Conservation (phyloP, 1,284 basidiomycete species). For the Peniophora sp. region DNA sequence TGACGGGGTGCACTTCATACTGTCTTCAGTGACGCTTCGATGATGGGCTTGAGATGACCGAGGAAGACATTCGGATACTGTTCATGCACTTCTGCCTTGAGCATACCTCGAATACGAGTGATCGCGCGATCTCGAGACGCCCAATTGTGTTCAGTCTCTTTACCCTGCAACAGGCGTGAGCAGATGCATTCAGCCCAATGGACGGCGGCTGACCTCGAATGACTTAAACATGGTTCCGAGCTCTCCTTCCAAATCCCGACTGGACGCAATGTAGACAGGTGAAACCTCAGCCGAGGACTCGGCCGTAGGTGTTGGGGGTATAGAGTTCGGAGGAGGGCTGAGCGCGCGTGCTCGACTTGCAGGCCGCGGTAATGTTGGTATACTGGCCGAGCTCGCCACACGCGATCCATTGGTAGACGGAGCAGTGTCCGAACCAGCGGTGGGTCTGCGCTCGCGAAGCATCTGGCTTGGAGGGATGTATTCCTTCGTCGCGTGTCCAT, state of each 20-base stretch:
- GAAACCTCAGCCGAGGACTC: constrained; percentile 36
- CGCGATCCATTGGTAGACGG: constrained; percentile 17
- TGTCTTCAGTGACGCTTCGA: constrained; percentile 82
- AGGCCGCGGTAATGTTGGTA: constrained; percentile 40
- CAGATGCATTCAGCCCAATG: constrained; percentile 8
- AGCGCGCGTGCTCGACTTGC: constrained; percentile 47
- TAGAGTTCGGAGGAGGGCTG: constrained; percentile 26
- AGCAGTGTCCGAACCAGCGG: constrained; percentile 19
- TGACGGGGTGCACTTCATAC: constrained; percentile 57
- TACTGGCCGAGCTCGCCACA: constrained; percentile 40
- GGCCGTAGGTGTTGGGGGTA: constrained; percentile 18
- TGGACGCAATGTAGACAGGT: constrained; percentile 67
- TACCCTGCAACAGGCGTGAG: constrained; percentile 48
- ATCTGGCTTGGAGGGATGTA: constrained; percentile 70
- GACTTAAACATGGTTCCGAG: constrained; percentile 70
- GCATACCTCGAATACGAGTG: constrained; percentile 82
- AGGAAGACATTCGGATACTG: constrained; percentile 75
- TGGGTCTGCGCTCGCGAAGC: constrained; percentile 45
- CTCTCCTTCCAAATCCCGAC: constrained; percentile 79
- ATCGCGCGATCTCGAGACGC: constrained; percentile 74
- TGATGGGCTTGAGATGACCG: constrained; percentile 65
- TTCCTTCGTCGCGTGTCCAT: constrained; percentile 48
- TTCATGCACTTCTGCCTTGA: constrained; percentile 75
- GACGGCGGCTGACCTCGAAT: constrained; percentile 56
- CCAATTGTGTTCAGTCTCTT: constrained; percentile 98